Percentiles rank a stretch among this genome's conserved stretches.
phyloP scores from a whole-genome alignment of 2,329 filamentous ascomycete genomes.

The Alternaria novae-zelandiae region DNA sequence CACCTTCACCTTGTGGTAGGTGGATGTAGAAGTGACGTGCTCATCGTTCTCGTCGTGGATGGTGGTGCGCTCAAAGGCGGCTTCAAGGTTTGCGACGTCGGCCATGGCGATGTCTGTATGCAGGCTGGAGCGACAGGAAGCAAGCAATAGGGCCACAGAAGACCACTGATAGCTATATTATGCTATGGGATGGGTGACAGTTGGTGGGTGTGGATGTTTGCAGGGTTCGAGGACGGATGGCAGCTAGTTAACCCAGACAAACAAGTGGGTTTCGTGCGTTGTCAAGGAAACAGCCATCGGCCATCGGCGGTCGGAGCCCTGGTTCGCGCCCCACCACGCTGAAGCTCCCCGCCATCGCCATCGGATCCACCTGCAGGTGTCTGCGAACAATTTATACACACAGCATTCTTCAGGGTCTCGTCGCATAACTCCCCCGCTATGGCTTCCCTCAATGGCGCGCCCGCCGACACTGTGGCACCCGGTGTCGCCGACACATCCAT shows the following conservation, averaged over 20 bases:
- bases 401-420: background rate
- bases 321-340: constrained; percentile 8
- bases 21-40: constrained; percentile 61
- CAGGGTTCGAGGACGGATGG: constrained; percentile 5
- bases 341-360: constrained; percentile 16
- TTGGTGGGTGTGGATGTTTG: constrained; percentile 14
- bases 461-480: constrained; percentile 41
- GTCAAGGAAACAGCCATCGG: constrained; percentile 12
- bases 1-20: constrained; percentile 81
- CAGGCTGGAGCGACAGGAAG: constrained; percentile 13
- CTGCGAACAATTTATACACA: background rate
- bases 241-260: constrained; percentile 16
- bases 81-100: constrained; percentile 78
- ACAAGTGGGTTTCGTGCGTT: constrained; percentile 18
- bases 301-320: constrained; percentile 11
- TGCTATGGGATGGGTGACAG: constrained; percentile 13
- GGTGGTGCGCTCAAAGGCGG: constrained; percentile 86
- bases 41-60: constrained; percentile 85
- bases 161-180: constrained; percentile 11
- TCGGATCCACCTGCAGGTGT: constrained; percentile 12
- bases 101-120: constrained; percentile 12
- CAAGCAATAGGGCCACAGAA: constrained; percentile 10
- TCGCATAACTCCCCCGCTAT: constrained; percentile 11
- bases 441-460: constrained; percentile 41
- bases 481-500: constrained; percentile 45